A percentile compares a stretch with the other conserved stretches of the same genome.
These are phyloP conservation scores for Coelastrella sp. DNA, from an alignment of 139 green algal genomes.

Conservation along the genomic window DNA sequence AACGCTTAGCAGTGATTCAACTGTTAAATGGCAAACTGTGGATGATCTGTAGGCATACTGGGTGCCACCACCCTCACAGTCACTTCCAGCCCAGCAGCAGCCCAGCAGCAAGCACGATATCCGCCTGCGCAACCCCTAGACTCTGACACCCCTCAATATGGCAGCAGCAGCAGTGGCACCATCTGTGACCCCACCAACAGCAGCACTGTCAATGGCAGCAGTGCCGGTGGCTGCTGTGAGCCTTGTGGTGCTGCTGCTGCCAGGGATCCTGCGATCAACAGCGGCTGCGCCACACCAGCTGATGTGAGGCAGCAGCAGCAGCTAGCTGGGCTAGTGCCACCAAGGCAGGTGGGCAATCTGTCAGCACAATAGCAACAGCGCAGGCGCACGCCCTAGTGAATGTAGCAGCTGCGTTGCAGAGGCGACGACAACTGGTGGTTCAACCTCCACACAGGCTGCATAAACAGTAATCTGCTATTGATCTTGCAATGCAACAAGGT, in stretches of 20 bases:
- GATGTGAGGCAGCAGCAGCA: slow-evolving; percentile 25
- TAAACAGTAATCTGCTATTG: not conserved
- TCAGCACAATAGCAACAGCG: not conserved
- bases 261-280: slow-evolving; percentile 53
- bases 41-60: no score
- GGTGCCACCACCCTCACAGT: no score
- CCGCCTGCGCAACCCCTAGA: no score
- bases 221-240: not conserved
- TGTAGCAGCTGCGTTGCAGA: not conserved
- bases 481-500: not conserved
- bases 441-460: not conserved
- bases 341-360: slow-evolving; percentile 14
- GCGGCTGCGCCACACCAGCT: slow-evolving; percentile 47
- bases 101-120: no score
- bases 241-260: slow-evolving; percentile 26
- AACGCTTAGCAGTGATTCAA: no score
- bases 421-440: not conserved
- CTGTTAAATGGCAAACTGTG: no score
- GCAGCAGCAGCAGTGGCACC: not conserved
- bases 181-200: not conserved
- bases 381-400: not conserved
- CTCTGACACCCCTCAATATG: not conserved
- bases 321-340: slow-evolving; percentile 46
- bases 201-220: slow-evolving; percentile 10
- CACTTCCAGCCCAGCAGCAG: no score